These are phyloP conservation scores for Trametes meyenii DNA, from an alignment of 768 basidiomycete species.

Conservation along the genomic window DNA sequence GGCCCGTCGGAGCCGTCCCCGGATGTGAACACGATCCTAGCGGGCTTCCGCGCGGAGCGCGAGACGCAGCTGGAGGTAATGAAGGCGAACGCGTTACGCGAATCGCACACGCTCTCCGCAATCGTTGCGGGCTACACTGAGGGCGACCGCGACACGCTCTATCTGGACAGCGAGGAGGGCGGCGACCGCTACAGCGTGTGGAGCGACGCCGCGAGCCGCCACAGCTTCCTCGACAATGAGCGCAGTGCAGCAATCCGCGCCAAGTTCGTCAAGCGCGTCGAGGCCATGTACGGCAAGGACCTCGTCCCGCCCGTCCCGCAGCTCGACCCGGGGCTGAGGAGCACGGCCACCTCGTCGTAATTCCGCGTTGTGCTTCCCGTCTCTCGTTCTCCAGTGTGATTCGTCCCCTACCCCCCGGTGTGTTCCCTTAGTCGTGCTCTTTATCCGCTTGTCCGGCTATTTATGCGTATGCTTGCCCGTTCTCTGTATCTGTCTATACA, in stretches of 20 bases:
- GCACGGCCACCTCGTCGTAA: not conserved
- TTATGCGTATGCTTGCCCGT: too few relatives aligned
- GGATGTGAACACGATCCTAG: constrained; percentile 18
- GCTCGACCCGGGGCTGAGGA: constrained; percentile 19
- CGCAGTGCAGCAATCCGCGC: constrained; percentile 53
- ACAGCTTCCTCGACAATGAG: constrained; percentile 55
- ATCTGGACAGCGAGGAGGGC: constrained; percentile 26
- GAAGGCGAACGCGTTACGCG: constrained; percentile 3
- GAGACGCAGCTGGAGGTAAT: not conserved
- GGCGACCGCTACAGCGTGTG: constrained; percentile 48
- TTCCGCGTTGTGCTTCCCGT: not conserved
- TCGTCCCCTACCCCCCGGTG: not conserved
- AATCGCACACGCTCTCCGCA: constrained; percentile 18
- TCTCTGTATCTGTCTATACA: too few relatives aligned
- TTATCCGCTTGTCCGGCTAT: too few relatives aligned
- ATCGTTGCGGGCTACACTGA: constrained; percentile 17
- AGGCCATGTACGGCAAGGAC: constrained; percentile 50
- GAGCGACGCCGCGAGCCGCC: constrained; percentile 45
- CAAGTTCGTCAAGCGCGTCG: constrained; percentile 53
- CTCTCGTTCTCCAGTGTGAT: not conserved
- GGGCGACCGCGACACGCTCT: constrained; percentile 16
- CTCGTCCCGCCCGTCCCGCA: constrained; percentile 49
- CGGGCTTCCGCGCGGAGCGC: constrained; percentile 14
- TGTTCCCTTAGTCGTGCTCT: too few relatives aligned
- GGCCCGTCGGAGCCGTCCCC: constrained; percentile 19